Percentiles rank a stretch among this genome's conserved stretches.
Evolutionary conservation across 352 stramenopile genomes (phyloP).

Genomic region (Globisporangium spinosum): DNA sequence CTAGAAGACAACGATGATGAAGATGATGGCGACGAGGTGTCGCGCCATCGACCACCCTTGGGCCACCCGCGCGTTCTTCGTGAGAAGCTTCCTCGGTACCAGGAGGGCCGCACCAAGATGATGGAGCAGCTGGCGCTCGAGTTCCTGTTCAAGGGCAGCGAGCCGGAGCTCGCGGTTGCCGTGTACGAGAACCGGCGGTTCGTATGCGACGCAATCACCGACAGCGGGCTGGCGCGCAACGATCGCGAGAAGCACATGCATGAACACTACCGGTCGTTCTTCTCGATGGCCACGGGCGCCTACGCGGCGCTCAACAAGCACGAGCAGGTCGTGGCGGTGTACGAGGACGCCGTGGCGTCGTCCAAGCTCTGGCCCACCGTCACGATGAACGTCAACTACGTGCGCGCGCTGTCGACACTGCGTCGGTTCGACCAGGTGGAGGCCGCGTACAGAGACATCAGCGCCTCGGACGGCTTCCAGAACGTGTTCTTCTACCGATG

Average conservation of each 20-base stretch:
- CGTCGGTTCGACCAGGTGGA: slow-evolving; percentile 1
- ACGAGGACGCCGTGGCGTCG: slow-evolving; percentile 5
- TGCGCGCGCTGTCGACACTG: slow-evolving; percentile 16
- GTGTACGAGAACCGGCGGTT: slow-evolving; percentile 17
- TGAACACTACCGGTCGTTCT: slow-evolving; percentile 20
- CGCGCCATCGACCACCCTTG: not conserved
- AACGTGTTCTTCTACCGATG: slow-evolving; percentile 22
- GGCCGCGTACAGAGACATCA: slow-evolving; percentile 7
- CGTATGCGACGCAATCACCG: not conserved
- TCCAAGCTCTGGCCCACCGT: slow-evolving; percentile 15
- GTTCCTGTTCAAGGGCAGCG: slow-evolving; percentile 7
- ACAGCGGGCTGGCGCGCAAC: slow-evolving; percentile 11
- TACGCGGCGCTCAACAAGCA: slow-evolving; percentile 10
- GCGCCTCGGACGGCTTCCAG: slow-evolving; percentile 11
- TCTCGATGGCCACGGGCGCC: slow-evolving; percentile 17
- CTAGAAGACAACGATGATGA: not conserved
- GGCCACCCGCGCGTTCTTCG: not conserved
- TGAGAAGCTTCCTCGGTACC: slow-evolving; percentile 7
- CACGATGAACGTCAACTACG: slow-evolving; percentile 20
- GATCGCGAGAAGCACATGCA: slow-evolving; percentile 14
- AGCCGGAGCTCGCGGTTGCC: slow-evolving; percentile 13
- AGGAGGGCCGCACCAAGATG: slow-evolving; percentile 15
- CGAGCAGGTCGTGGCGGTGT: slow-evolving; percentile 11
- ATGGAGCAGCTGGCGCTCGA: slow-evolving; percentile 19
- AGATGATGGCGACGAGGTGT: not conserved